A percentile compares a stretch with the other conserved stretches of the same genome.
These are phyloP conservation scores for Lasiosphaeria ovina DNA, from an alignment of 495 filamentous ascomycete genomes.

Conservation along the genomic window DNA sequence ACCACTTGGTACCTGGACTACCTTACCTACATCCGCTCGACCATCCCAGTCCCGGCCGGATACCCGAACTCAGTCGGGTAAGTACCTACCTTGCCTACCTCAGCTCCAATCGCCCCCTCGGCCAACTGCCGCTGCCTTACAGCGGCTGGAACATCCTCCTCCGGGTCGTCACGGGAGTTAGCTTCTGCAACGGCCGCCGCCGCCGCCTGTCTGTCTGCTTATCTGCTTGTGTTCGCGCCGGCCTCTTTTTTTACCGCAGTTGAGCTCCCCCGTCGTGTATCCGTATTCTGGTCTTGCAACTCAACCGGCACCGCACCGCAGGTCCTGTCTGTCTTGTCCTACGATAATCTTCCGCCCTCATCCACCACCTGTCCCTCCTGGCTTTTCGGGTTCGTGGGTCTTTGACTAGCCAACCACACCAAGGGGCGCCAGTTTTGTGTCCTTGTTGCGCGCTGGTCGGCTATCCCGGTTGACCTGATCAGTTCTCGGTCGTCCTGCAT, in stretches of 20 bases:
- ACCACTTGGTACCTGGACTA: no score
- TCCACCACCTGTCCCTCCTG: slow-evolving; percentile 5
- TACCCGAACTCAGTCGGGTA: no score
- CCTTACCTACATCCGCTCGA: no score
- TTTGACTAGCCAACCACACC: not conserved
- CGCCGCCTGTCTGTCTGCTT: slow-evolving; percentile 1
- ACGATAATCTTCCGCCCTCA: slow-evolving; percentile 24
- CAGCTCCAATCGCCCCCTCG: no score
- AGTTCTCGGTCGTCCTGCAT: slow-evolving; percentile 4
- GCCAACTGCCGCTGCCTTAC: no score
- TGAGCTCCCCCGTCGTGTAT: not conserved
- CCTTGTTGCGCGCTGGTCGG: not conserved
- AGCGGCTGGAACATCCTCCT: not conserved
- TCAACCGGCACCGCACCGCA: slow-evolving; percentile 4
- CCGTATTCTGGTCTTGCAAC: not conserved
- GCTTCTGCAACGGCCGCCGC: not conserved
- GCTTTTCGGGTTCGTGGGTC: not conserved
- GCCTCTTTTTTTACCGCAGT: not conserved
- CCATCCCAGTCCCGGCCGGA: no score
- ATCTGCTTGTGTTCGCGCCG: no score
- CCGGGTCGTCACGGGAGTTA: not conserved
- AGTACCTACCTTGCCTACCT: no score
- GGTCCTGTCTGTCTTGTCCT: slow-evolving; percentile 15
- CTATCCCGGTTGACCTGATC: not conserved
- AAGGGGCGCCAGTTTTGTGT: not conserved